A percentile compares a stretch with the other conserved stretches of the same genome.
phyloP scores from a whole-genome alignment of 2,329 filamentous ascomycete species.

The Colletotrichum godetiae region DNA sequence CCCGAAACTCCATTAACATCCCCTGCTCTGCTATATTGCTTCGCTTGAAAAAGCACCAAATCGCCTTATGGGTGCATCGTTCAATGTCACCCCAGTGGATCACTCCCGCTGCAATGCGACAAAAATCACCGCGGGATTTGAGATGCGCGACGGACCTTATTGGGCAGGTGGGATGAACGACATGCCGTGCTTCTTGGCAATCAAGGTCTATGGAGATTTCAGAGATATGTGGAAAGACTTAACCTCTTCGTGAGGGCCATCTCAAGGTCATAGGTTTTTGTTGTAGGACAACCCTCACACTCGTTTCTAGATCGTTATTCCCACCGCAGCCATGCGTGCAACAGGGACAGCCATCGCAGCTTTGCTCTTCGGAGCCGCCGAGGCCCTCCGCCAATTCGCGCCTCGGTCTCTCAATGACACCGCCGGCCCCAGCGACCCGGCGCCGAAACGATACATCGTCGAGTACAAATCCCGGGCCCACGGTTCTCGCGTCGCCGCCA shows the following conservation, averaged over 20 bases:
- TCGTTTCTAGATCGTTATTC: too few species aligned
- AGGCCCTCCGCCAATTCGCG: neutral
- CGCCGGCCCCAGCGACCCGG: neutral
- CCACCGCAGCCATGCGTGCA: neutral
- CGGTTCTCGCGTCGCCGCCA: constrained; percentile 4
- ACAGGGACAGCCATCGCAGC: neutral
- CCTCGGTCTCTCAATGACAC: neutral
- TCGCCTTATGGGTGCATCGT: too few species aligned
- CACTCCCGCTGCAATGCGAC: too few species aligned
- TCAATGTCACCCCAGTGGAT: too few species aligned
- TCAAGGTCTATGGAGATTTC: neutral
- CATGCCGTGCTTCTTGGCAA: constrained; percentile 14
- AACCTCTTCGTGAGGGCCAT: too few species aligned
- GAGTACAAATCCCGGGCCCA: constrained; percentile 24
- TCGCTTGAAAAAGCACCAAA: too few species aligned
- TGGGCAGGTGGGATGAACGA: constrained; percentile 11
- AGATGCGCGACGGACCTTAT: neutral
- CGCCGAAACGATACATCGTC: constrained; percentile 31
- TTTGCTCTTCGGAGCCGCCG: neutral
- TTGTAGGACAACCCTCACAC: too few species aligned
- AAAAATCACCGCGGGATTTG: too few species aligned
- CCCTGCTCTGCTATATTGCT: too few species aligned
- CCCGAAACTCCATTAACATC: too few species aligned
- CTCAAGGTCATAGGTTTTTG: too few species aligned
- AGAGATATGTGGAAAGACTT: too few species aligned